These are phyloP conservation scores for Claviceps sorghi DNA, from an alignment of 2,329 filamentous ascomycete genomes.

Conservation along the genomic window DNA sequence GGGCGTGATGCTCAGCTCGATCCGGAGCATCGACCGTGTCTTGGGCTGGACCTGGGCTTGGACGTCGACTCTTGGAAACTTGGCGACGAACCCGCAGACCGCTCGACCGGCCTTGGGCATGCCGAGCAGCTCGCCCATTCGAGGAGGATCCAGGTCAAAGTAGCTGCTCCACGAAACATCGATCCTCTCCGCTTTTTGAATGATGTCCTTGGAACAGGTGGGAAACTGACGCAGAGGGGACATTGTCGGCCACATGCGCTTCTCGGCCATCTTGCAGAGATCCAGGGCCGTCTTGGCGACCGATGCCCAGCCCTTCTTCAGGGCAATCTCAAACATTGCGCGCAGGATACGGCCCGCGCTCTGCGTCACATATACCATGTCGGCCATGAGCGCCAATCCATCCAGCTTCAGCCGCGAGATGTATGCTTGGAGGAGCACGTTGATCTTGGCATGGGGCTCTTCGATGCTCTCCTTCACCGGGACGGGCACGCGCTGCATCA, in stretches of 20 bases:
- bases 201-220: constrained; percentile 64
- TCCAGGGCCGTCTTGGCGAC: constrained; percentile 87
- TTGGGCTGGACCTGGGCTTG: constrained; percentile 90
- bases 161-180: constrained; percentile 89
- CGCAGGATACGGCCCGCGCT: constrained; percentile 91
- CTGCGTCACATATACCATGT: constrained; percentile 97
- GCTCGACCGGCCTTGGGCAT: constrained; percentile 76
- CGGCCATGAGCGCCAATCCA: constrained; percentile 89
- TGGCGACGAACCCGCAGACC: constrained; percentile 75
- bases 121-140: constrained; percentile 87
- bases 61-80: constrained; percentile 85
- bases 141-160: constrained; percentile 89
- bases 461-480: constrained; percentile 97
- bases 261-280: constrained; percentile 97
- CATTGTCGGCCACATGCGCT: constrained; percentile 99
- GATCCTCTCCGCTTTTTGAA: constrained; percentile 86
- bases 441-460: constrained; percentile 94
- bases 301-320: constrained; percentile 91
- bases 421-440: constrained; percentile 89
- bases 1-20: constrained; percentile 82
- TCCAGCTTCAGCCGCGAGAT: constrained; percentile 91
- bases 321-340: constrained; percentile 90
- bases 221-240: constrained; percentile 85
- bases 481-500: constrained; percentile 79
- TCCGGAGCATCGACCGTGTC: constrained; percentile 79